Evolutionary conservation across 805 yeast genomes (phyloP).

Genomic region (Dipodascus geniculatus): DNA sequence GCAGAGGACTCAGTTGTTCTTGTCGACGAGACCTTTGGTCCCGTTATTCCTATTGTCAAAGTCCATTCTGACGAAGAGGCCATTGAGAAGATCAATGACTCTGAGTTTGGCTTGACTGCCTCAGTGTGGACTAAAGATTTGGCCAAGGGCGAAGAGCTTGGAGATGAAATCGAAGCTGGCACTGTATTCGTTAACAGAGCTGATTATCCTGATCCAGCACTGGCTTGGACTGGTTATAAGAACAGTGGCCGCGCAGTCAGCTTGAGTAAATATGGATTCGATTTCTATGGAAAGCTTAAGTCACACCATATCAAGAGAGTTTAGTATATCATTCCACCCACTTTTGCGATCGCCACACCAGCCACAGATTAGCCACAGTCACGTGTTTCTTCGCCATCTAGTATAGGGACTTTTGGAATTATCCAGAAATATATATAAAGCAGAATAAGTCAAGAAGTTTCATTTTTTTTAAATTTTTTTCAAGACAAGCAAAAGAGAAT

Average conservation of each 20-base stretch:
- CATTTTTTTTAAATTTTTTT: background rate
- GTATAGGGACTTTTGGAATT: background rate
- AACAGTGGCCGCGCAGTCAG: slow-evolving; percentile 64
- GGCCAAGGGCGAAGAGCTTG: slow-evolving; percentile 55
- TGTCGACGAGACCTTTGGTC: slow-evolving; percentile 81
- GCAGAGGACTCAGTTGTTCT: slow-evolving; percentile 47
- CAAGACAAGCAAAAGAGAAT: no score
- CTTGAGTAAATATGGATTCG: slow-evolving; percentile 53
- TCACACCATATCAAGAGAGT: slow-evolving; percentile 23
- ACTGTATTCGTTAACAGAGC: slow-evolving; percentile 54
- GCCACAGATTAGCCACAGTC: background rate
- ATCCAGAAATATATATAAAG: no score
- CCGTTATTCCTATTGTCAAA: slow-evolving; percentile 67
- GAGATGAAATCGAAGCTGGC: slow-evolving; percentile 49
- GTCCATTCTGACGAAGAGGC: slow-evolving; percentile 67
- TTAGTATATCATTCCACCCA: no score
- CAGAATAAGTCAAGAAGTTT: background rate
- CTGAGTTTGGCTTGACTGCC: slow-evolving; percentile 78
- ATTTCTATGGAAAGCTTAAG: slow-evolving; percentile 25
- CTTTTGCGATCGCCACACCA: no score
- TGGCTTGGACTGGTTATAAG: slow-evolving; percentile 70
- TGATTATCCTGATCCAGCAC: slow-evolving; percentile 49
- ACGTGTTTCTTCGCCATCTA: background rate
- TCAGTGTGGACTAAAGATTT: slow-evolving; percentile 69
- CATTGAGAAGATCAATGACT: slow-evolving; percentile 59